Conservation (phyloP, 2,329 filamentous ascomycete species). For the Aspergillus novofumigatus region DNA sequence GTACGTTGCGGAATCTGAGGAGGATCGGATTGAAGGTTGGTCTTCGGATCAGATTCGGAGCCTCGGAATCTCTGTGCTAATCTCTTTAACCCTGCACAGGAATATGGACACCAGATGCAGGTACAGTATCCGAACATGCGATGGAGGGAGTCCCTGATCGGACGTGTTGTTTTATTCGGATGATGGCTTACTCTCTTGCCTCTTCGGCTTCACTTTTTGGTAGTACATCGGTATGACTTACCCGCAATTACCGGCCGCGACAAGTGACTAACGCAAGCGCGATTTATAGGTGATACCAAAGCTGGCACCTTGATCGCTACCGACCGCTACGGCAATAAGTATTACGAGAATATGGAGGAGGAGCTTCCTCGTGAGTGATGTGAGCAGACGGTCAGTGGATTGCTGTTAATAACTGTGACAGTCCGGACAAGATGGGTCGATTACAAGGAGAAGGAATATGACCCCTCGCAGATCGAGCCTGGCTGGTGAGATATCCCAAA, state of each 20-base stretch:
- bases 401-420: conserved; percentile 34
- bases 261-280: conserved; percentile 21
- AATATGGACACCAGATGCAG: conserved; percentile 92
- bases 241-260: not conserved
- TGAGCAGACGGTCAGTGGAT: conserved; percentile 3
- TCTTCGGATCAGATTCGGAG: conserved; percentile 5
- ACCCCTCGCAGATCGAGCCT: conserved; percentile 72
- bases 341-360: conserved; percentile 84
- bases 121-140: conserved; percentile 41
- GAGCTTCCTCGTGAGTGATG: conserved; percentile 74
- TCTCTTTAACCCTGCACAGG: conserved; percentile 49
- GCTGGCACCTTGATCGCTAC: conserved; percentile 77
- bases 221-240: conserved; percentile 42
- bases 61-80: conserved; percentile 32
- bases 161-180: not conserved
- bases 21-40: conserved; percentile 80
- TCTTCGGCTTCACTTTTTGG: conserved; percentile 2
- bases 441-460: conserved; percentile 76
- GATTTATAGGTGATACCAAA: conserved; percentile 82
- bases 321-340: conserved; percentile 96
- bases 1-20: conserved; percentile 83
- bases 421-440: conserved; percentile 97
- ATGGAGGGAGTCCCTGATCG: not conserved
- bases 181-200: conserved; percentile 19
- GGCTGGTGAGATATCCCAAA: conserved; percentile 60